Conservation (phyloP, 2,329 filamentous ascomycete species). For the Curvularia sp. region DNA sequence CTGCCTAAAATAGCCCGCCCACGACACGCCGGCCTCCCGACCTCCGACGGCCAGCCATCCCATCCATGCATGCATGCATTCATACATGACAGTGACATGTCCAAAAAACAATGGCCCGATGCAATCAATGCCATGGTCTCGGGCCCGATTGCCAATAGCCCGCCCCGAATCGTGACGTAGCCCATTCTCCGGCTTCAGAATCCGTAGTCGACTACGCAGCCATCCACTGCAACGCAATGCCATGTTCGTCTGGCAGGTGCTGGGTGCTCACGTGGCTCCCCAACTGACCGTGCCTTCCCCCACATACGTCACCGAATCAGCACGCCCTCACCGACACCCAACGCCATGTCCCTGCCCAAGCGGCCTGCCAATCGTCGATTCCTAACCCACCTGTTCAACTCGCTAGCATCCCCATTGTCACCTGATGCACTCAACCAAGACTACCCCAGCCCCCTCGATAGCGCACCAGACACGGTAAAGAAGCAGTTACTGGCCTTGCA, state of each 20-base stretch:
- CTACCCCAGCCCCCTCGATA: slow-evolving; percentile 52
- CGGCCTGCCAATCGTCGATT: slow-evolving; percentile 39
- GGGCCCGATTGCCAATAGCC: background rate
- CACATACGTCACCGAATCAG: slow-evolving; percentile 21
- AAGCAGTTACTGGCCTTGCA: slow-evolving; percentile 78
- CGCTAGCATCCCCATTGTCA: slow-evolving; percentile 24
- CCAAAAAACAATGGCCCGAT: background rate
- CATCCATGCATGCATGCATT: background rate
- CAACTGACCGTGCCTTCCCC: slow-evolving; percentile 22
- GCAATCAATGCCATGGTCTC: background rate
- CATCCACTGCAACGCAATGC: background rate
- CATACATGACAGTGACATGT: background rate
- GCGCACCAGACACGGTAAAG: slow-evolving; percentile 36
- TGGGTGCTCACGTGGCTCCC: slow-evolving; percentile 28
- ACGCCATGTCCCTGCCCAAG: slow-evolving; percentile 21
- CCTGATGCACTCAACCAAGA: slow-evolving; percentile 15
- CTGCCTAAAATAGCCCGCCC: slow-evolving; percentile 22
- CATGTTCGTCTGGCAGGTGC: background rate
- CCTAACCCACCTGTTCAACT: slow-evolving; percentile 44
- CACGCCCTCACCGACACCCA: slow-evolving; percentile 9
- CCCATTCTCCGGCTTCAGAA: slow-evolving; percentile 10
- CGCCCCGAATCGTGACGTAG: slow-evolving; percentile 2
- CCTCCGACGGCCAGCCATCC: slow-evolving; percentile 8
- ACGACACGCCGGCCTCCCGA: background rate
- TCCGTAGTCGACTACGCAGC: background rate